Conservation (phyloP, 805 yeast species). For the Candida tibetensis region DNA sequence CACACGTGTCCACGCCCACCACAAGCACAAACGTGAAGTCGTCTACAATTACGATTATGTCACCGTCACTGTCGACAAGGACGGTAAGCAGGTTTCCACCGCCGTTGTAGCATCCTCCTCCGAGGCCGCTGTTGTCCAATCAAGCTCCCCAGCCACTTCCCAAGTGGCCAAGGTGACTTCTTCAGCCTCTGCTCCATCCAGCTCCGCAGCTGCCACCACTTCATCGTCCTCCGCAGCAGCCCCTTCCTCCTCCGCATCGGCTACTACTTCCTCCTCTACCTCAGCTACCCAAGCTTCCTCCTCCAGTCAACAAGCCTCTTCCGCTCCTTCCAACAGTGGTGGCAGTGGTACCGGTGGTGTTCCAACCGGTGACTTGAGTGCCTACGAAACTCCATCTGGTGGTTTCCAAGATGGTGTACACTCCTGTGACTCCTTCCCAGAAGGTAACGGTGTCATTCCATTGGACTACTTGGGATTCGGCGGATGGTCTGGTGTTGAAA, state of each 20-base stretch:
- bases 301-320: conserved; percentile 5
- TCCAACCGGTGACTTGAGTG: conserved; percentile 54
- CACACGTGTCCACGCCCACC: conserved; percentile 54
- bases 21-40: conserved; percentile 58
- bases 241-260: conserved; percentile 17
- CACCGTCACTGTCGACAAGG: conserved; percentile 43
- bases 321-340: conserved; percentile 25
- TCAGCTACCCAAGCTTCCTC: conserved; percentile 6
- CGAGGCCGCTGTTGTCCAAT: conserved; percentile 10
- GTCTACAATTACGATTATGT: conserved; percentile 49
- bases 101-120: conserved; percentile 14
- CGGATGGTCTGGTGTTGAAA: conserved; percentile 79
- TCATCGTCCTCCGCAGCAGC: conserved; percentile 12
- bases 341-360: conserved; percentile 31
- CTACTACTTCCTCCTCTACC: conserved; percentile 14
- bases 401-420: conserved; percentile 71
- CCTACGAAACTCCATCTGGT: conserved; percentile 54
- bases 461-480: conserved; percentile 72
- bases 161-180: conserved; percentile 15
- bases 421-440: conserved; percentile 68
- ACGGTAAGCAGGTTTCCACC: conserved; percentile 35
- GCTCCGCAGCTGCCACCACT: conserved; percentile 9
- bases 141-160: conserved; percentile 17
- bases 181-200: conserved; percentile 16
- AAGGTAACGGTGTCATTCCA: conserved; percentile 80